Percentiles rank a stretch among this genome's conserved stretches.
Conservation (phyloP, 1,139 yeast genomes). For the Magnusiomyces suaveolens region DNA sequence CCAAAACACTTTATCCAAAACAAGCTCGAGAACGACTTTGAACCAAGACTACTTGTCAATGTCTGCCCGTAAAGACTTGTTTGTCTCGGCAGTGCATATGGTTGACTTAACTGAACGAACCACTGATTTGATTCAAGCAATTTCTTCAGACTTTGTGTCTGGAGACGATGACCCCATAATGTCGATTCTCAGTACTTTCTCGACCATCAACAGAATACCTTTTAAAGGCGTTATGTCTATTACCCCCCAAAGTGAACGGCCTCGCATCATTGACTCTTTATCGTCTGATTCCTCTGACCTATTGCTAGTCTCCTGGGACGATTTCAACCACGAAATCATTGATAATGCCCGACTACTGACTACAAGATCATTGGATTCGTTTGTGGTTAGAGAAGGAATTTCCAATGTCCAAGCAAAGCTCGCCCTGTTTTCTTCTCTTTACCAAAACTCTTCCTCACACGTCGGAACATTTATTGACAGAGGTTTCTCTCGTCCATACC, state of each 20-base stretch:
- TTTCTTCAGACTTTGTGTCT: constrained; percentile 32
- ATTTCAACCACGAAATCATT: constrained; percentile 9
- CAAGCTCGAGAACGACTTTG: constrained; percentile 18
- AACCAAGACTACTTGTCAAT: constrained; percentile 25
- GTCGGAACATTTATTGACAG: constrained; percentile 15
- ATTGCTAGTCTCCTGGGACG: constrained; percentile 18
- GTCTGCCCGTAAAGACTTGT: constrained; percentile 25
- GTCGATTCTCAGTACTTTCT: constrained; percentile 45
- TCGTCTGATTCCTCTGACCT: constrained; percentile 15
- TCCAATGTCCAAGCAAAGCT: constrained; percentile 12
- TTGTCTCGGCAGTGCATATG: constrained; percentile 48
- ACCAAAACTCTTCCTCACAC: constrained; percentile 7
- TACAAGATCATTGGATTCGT: background rate
- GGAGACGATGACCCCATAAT: constrained; percentile 41
- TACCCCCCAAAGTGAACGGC: constrained; percentile 38
- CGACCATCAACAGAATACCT: constrained; percentile 42
- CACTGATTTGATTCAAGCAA: constrained; percentile 58
- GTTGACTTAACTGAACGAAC: constrained; percentile 57
- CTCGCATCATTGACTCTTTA: constrained; percentile 22
- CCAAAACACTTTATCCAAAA: constrained; percentile 14
- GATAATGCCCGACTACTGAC: constrained; percentile 9
- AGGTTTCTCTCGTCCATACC: constrained; percentile 10
- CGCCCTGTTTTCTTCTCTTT: constrained; percentile 11
- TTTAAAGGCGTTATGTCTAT: constrained; percentile 45
- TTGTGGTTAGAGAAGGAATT: constrained; percentile 10